Base-by-base conservation (phyloP, 805 yeast species). In the Zygosaccharomyces bisporus region DNA sequence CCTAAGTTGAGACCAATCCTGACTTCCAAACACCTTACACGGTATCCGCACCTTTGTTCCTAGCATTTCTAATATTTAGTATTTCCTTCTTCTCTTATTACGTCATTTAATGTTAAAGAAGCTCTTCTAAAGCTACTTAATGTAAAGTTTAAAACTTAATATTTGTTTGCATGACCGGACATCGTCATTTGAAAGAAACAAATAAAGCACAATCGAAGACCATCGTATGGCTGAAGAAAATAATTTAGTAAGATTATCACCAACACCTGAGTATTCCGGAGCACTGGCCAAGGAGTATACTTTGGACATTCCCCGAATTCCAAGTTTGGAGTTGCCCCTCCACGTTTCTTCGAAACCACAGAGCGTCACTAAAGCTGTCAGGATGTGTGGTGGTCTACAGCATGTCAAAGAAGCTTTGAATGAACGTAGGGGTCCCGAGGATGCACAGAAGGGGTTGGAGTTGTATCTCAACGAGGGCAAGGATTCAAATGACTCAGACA, bases 241-340 rank as follows among this genome's bases (percentile, higher is more conserved):
- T 31, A 38, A 23, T 10, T 38, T 34, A 4, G 41, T 33, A 2
- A 45, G 48, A 16, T 34, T 38, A 12, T 47, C 47, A 18, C 49
- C 52, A n/a, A 43, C 39, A 6, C 52, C 52, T 13, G 52, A 48
- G 20, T 37, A 39, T 6, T 44, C 44, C 19, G 49, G 48, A 2
- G 45, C 50, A 2, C 13, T 55, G 14, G 86, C 86, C 1, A 72
- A 74, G 37, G 77, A 74, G 51, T 75, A 74, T 57, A 74, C 84
- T 8, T 63, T 86, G 57, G 93, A 86, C 53, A 72, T 86, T 1
- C 93, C 95, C 6, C 80, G 81, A 53, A 79, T 80, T 18, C 73
- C 85, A 4, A 76, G 90, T 2, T 75, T 90, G 13, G 97, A 90
- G 57, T 73, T 84, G 47, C 97, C 97, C 0, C 65, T 88, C 23